These are phyloP conservation scores for Leishmania mexicana DNA, from an alignment of 208 protist genomes.

Conservation along the genomic window DNA sequence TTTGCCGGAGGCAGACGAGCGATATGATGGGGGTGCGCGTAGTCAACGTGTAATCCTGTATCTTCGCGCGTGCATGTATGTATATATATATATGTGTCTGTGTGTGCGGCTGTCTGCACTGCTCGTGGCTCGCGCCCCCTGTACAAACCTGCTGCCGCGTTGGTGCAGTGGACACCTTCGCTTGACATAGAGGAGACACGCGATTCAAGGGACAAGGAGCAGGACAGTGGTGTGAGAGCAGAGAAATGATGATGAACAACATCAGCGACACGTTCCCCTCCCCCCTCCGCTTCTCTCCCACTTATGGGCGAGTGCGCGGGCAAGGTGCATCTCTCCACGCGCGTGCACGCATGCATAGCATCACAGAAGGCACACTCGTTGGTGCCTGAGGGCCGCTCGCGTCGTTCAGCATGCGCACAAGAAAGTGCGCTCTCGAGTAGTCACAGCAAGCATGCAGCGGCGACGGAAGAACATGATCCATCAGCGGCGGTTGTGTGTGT, in stretches of 20 bases:
- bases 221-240: not conserved
- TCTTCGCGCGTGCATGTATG: not conserved
- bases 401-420: not conserved
- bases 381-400: not conserved
- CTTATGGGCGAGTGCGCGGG: not conserved
- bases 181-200: no score
- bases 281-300: not conserved
- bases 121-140: not conserved
- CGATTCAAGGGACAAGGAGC: not conserved
- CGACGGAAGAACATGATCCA: not conserved
- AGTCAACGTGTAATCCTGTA: not conserved
- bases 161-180: not conserved
- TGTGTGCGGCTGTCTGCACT: slow-evolving; percentile 1
- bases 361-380: not conserved
- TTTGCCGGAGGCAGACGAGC: not conserved
- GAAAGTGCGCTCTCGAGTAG: not conserved
- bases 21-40: not conserved
- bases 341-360: not conserved
- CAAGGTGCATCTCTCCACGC: not conserved
- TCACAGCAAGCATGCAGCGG: not conserved
- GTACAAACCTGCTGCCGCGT: not conserved
- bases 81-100: not conserved
- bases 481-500: not conserved
- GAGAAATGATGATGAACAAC: not conserved
- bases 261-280: not conserved